phyloP scores from a whole-genome alignment of 2,329 filamentous ascomycete species.

The Cercospora berteroae region DNA sequence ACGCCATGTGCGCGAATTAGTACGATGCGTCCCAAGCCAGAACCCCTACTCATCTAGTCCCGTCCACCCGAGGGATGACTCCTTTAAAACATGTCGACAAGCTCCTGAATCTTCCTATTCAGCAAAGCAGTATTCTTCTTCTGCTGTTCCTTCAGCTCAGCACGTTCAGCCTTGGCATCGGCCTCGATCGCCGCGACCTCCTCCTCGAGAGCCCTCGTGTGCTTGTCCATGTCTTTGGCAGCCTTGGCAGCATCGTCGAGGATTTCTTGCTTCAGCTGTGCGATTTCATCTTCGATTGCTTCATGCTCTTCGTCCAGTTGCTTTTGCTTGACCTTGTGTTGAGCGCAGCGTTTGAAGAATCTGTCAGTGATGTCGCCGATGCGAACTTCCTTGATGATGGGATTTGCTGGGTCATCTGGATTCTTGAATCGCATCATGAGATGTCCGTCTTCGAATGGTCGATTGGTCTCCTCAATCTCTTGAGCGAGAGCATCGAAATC shows the following conservation, averaged over 20 bases:
- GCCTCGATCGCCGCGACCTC: constrained; percentile 22
- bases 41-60: neutral
- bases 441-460: constrained; percentile 24
- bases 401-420: neutral
- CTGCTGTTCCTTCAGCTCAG: constrained; percentile 25
- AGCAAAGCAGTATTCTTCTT: constrained; percentile 16
- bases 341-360: constrained; percentile 16
- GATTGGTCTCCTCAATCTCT: constrained; percentile 16
- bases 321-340: constrained; percentile 18
- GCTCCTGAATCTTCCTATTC: constrained; percentile 26
- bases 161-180: constrained; percentile 21
- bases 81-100: constrained; percentile 8
- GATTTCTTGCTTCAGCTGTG: constrained; percentile 19
- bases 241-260: constrained; percentile 14
- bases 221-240: constrained; percentile 15
- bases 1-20: neutral
- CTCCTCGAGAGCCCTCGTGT: constrained; percentile 21
- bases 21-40: neutral
- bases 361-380: constrained; percentile 26
- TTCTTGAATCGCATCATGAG: constrained; percentile 6
- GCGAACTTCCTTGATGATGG: neutral
- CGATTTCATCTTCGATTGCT: constrained; percentile 25
- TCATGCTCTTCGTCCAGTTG: constrained; percentile 21
- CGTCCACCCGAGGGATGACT: neutral
- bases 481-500: constrained; percentile 21